Percentiles rank a stretch among this genome's conserved stretches.
Conservation (phyloP, 2,329 filamentous ascomycete species). For the Fusarium nygamai region DNA sequence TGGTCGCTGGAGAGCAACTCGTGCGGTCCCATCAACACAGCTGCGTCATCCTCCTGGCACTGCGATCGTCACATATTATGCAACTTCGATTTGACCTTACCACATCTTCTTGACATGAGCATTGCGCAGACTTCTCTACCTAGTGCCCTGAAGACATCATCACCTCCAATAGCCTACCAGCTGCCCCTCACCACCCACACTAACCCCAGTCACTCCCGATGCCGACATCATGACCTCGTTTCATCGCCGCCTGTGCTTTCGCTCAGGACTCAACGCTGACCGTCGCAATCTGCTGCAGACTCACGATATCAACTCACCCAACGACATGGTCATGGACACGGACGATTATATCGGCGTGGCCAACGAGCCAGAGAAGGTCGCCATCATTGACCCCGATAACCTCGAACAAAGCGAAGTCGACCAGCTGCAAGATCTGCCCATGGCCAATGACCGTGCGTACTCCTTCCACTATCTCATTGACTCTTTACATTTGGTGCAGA, state of each 20-base stretch:
- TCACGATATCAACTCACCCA: constrained; percentile 65
- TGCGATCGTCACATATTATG: neutral
- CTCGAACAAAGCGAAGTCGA: constrained; percentile 58
- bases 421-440: constrained; percentile 57
- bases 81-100: constrained; percentile 7
- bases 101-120: neutral
- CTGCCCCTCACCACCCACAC: constrained; percentile 28
- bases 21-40: constrained; percentile 20
- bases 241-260: constrained; percentile 31
- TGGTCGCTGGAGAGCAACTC: constrained; percentile 17
- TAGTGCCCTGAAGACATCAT: constrained; percentile 21
- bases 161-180: constrained; percentile 25
- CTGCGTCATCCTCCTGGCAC: constrained; percentile 31
- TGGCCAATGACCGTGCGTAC: constrained; percentile 64
- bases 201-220: constrained; percentile 34
- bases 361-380: constrained; percentile 60
- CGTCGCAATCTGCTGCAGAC: constrained; percentile 49
- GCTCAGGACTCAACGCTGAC: constrained; percentile 41
- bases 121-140: constrained; percentile 19
- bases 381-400: constrained; percentile 65
- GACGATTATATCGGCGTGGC: constrained; percentile 64
- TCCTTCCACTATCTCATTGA: constrained; percentile 2
- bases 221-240: constrained; percentile 36
- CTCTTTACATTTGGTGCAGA: neutral
- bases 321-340: constrained; percentile 66